Conservation (phyloP, 768 basidiomycete species). For the Boletus vinaceobasis region DNA sequence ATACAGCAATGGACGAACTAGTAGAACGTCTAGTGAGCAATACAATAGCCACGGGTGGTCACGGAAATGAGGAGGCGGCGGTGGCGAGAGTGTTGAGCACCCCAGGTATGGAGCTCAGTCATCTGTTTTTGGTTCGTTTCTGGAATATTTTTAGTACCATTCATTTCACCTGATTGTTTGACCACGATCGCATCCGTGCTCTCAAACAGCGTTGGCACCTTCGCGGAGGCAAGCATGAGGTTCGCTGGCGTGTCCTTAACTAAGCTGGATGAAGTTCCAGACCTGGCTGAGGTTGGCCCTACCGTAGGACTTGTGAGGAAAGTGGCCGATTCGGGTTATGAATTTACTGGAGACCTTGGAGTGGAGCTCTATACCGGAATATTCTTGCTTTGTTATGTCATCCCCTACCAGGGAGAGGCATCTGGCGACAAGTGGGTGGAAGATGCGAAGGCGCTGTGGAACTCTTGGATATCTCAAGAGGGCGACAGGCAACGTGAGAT, state of each 20-base stretch:
- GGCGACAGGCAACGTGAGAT: conserved; percentile 16
- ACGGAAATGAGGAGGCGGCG: background rate
- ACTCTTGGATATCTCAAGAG: conserved; percentile 17
- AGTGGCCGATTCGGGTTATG: conserved; percentile 17
- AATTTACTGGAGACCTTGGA: conserved; percentile 17
- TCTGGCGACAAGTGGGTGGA: conserved; percentile 10
- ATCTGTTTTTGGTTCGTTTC: background rate
- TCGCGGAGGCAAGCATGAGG: conserved; percentile 13
- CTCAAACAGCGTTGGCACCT: conserved; percentile 11
- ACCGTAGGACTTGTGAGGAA: conserved; percentile 11
- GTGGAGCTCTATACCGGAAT: conserved; percentile 19
- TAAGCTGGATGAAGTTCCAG: background rate
- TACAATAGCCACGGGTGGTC: background rate
- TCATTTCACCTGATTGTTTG: conserved; percentile 21
- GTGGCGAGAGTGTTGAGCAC: conserved; percentile 12
- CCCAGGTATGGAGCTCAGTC: conserved; percentile 13
- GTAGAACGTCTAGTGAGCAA: conserved; percentile 25
- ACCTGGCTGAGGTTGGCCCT: background rate
- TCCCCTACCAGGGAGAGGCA: conserved; percentile 10
- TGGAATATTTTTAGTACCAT: conserved; percentile 13
- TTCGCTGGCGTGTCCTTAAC: conserved; percentile 7
- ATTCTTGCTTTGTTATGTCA: conserved; percentile 23
- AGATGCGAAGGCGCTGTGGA: conserved; percentile 33
- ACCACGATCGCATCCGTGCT: conserved; percentile 14
- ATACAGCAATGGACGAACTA: conserved; percentile 43